Percentiles rank a stretch among this genome's conserved stretches.
phyloP scores from a whole-genome alignment of 2,329 filamentous ascomycete species.

The Aureobasidium musti region DNA sequence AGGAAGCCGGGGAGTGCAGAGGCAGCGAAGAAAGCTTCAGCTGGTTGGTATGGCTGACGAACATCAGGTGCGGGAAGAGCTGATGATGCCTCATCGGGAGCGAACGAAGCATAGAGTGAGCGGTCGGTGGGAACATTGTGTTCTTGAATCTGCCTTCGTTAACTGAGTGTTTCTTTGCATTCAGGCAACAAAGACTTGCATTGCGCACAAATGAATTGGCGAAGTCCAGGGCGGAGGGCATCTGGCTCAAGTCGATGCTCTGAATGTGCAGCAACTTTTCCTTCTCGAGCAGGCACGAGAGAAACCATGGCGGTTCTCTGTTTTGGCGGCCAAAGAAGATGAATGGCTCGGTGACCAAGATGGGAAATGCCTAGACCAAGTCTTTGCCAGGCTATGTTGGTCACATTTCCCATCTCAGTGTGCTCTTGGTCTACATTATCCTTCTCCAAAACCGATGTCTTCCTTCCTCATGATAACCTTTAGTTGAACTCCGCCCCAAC shows the following conservation, averaged over 20 bases:
- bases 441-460: too few species aligned
- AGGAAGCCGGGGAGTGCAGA: slow-evolving; percentile 60
- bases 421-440: too few species aligned
- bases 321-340: slow-evolving; percentile 80
- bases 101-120: slow-evolving; percentile 32
- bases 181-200: too few species aligned
- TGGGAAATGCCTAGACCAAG: too few species aligned
- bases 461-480: too few species aligned
- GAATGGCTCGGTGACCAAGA: slow-evolving; percentile 77
- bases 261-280: slow-evolving; percentile 79
- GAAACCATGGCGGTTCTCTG: slow-evolving; percentile 76
- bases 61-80: slow-evolving; percentile 55
- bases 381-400: too few species aligned
- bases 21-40: slow-evolving; percentile 60
- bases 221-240: too few species aligned
- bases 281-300: slow-evolving; percentile 86
- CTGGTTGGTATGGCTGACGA: slow-evolving; percentile 67
- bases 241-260: slow-evolving; percentile 75
- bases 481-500: too few species aligned
- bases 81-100: slow-evolving; percentile 28
- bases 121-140: slow-evolving; percentile 43
- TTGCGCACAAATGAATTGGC: too few species aligned
- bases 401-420: too few species aligned
- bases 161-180: too few species aligned
- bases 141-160: too few species aligned